Base-by-base conservation (phyloP, 148 eudicot species). In the Rhododendron simsii region DNA sequence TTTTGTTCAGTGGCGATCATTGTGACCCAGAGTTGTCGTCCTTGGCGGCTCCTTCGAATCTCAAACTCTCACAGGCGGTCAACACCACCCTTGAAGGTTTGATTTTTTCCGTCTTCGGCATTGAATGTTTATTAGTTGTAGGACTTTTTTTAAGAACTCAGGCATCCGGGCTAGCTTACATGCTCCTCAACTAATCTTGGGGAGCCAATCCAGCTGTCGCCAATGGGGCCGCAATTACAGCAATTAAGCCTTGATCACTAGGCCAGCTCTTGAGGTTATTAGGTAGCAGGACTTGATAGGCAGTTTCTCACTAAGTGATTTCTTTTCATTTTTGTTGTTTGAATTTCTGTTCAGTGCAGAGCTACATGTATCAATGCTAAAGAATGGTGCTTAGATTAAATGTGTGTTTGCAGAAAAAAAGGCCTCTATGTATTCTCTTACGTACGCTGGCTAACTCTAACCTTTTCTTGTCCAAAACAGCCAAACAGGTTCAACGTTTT, bases 31-130 rank as follows among this genome's bases (percentile, higher is more conserved):
- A 90, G 18, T 65, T 86, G 35, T 37, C 91, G 18, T 65, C 88
- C 26, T 88, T 81, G 45, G 84, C 71, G 84, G 53, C 92, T 44
- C 84, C 93, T 51, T 86, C 93, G 11, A 90, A 86, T 86, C 88
- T 86, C 84, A 88, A 85, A 61, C 87, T 89, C 67, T 86, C 91
- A n/a, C 90, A 91, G 47, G 61, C 88, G 7, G 51, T 87, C 55
- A 92, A 91, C 37, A 61, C 90, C 87, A 53, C 90, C 86, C 89
- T 88, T 5, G 90, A 92, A 90, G 92, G 93, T 94, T 59, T 7
- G 33, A 75, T 18, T 35, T 82, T 20, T 75, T n/a, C 8, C 33
- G 12, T 61, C 48, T 84, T 44, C 10, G 15, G 81, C 26, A 8
- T 73, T 45, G 51, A 75, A 48, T 86, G 26, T 53, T 33, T 4